Evolutionary conservation across 2,329 filamentous ascomycete species (phyloP).

Genomic region (Penicillium sp.): DNA sequence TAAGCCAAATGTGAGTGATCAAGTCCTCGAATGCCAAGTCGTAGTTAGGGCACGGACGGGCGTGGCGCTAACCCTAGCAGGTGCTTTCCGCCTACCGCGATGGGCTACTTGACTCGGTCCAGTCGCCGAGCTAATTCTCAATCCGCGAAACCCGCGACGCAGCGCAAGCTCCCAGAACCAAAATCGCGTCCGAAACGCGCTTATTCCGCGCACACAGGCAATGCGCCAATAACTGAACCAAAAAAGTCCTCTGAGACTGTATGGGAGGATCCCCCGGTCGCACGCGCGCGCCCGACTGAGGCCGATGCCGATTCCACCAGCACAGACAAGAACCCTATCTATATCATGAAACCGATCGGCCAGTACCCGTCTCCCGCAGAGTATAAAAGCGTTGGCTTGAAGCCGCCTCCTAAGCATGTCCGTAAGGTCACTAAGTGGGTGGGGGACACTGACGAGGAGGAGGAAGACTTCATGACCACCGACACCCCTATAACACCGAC

Average conservation of each 20-base stretch:
- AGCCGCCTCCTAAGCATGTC: conserved; percentile 10
- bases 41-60: conserved; percentile 20
- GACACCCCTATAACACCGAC: conserved; percentile 23
- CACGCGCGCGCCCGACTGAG: conserved; percentile 14
- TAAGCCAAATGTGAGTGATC: background rate
- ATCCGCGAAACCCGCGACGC: conserved; percentile 13
- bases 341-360: conserved; percentile 25
- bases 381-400: conserved; percentile 22
- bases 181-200: conserved; percentile 17
- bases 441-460: conserved; percentile 6
- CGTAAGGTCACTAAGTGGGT: conserved; percentile 11
- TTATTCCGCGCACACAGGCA: background rate
- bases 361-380: conserved; percentile 23
- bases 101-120: conserved; percentile 17
- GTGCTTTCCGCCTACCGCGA: conserved; percentile 22
- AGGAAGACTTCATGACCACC: conserved; percentile 11
- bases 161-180: conserved; percentile 17
- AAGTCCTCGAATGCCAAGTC: background rate
- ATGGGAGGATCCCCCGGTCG: conserved; percentile 9
- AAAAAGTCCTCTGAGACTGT: conserved; percentile 5
- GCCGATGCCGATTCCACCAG: conserved; percentile 7
- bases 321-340: background rate
- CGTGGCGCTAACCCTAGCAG: conserved; percentile 23
- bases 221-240: conserved; percentile 4
- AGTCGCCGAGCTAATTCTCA: conserved; percentile 14